A percentile compares a stretch with the other conserved stretches of the same genome.
Evolutionary conservation across 2,329 filamentous ascomycete genomes (phyloP).

Genomic region (Laburnicola sp.): DNA sequence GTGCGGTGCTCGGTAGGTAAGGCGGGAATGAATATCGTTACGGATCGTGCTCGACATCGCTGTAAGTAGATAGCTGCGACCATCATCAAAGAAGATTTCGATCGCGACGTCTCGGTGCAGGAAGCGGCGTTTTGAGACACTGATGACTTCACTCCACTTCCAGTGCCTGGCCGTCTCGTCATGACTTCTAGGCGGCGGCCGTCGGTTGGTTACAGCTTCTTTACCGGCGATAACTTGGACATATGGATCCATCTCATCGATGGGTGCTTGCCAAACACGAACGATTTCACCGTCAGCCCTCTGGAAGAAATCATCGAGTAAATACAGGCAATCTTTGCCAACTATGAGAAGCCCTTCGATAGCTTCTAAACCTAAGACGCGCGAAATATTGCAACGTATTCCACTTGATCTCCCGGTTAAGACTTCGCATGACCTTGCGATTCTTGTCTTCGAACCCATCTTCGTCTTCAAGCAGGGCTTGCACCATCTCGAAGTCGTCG

Average conservation of each 20-base stretch:
- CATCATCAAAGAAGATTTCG: slow-evolving; percentile 97
- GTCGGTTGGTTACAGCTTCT: slow-evolving; percentile 60
- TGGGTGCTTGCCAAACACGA: slow-evolving; percentile 89
- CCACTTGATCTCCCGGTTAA: slow-evolving; percentile 91
- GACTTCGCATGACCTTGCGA: slow-evolving; percentile 91
- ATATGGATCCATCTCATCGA: slow-evolving; percentile 91
- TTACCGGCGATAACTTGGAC: slow-evolving; percentile 88
- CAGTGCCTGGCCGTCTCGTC: slow-evolving; percentile 82
- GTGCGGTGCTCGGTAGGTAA: slow-evolving; percentile 78
- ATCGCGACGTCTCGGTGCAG: slow-evolving; percentile 93
- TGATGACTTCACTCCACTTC: slow-evolving; percentile 93
- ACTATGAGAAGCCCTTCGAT: slow-evolving; percentile 92
- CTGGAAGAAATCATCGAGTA: slow-evolving; percentile 96
- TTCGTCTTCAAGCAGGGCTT: slow-evolving; percentile 83
- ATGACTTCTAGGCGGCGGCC: slow-evolving; percentile 37
- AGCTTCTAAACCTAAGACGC: slow-evolving; percentile 89
- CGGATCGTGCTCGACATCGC: slow-evolving; percentile 72
- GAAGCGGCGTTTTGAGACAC: slow-evolving; percentile 93
- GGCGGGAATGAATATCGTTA: slow-evolving; percentile 78
- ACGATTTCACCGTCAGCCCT: slow-evolving; percentile 94
- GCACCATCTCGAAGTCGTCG: slow-evolving; percentile 94
- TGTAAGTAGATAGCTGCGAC: slow-evolving; percentile 90
- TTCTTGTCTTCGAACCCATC: slow-evolving; percentile 97
- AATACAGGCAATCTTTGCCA: slow-evolving; percentile 87
- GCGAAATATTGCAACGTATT: slow-evolving; percentile 95